Conservation (phyloP, 768 basidiomycete species). For the Pleurotus citrinopileatus region DNA sequence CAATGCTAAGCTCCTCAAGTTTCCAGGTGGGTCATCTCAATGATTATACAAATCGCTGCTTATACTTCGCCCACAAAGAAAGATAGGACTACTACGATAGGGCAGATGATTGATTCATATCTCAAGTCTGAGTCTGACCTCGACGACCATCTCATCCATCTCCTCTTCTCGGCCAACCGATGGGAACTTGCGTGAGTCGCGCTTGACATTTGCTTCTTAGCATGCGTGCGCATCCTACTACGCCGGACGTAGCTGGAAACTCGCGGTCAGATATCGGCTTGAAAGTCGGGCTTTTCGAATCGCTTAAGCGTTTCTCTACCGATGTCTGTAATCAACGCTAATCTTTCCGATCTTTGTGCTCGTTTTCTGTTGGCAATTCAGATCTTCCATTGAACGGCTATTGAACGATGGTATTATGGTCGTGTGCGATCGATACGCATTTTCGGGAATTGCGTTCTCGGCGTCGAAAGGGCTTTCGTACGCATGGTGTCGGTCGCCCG, state of each 20-base stretch:
- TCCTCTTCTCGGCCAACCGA: conserved; percentile 94
- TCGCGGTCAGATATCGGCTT: no score
- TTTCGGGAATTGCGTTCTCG: conserved; percentile 93
- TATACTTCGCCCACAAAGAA: not conserved
- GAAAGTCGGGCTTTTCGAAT: no score
- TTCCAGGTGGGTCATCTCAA: conserved; percentile 68
- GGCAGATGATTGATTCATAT: conserved; percentile 92
- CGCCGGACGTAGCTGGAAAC: no score
- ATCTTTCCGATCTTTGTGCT: not conserved
- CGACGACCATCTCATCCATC: conserved; percentile 88
- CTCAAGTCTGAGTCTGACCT: conserved; percentile 81
- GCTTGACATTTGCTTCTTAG: not conserved
- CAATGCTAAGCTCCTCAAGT: conserved; percentile 67
- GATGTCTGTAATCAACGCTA: not conserved
- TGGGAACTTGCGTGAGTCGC: conserved; percentile 86
- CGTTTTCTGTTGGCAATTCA: no score
- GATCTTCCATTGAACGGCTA: conserved; percentile 57
- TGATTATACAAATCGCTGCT: not conserved
- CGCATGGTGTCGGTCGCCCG: conserved; percentile 84
- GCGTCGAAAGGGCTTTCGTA: conserved; percentile 67
- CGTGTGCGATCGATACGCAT: conserved; percentile 92
- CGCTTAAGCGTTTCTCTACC: not conserved
- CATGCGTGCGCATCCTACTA: no score
- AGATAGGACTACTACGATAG: conserved; percentile 92
- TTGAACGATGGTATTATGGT: conserved; percentile 67